Evolutionary conservation across 2,329 filamentous ascomycete species (phyloP).

Genomic region (Exophiala viscosa): DNA sequence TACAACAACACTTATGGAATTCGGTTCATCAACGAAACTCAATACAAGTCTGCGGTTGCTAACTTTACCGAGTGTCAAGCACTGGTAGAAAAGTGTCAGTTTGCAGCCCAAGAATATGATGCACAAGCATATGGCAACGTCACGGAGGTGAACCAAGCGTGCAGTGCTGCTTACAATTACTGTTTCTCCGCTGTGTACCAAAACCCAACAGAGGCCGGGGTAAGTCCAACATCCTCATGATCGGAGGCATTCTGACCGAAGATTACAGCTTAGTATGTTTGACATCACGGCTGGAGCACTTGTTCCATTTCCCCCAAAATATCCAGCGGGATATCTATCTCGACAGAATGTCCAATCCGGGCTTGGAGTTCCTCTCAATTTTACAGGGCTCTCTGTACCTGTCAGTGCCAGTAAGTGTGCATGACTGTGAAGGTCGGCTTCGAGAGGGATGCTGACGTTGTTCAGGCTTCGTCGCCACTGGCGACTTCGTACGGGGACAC

Average conservation of each 20-base stretch:
- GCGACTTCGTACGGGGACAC: constrained; percentile 33
- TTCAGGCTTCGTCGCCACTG: constrained; percentile 43
- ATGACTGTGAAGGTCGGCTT: background rate
- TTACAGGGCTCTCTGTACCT: constrained; percentile 44
- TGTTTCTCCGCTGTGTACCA: constrained; percentile 37
- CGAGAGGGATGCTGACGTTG: constrained; percentile 34
- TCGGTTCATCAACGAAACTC: constrained; percentile 41
- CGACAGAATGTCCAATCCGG: constrained; percentile 55
- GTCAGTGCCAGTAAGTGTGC: constrained; percentile 42
- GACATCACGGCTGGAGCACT: constrained; percentile 46
- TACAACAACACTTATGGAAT: constrained; percentile 53
- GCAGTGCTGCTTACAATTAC: constrained; percentile 39
- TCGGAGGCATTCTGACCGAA: no score
- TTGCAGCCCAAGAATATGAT: constrained; percentile 40
- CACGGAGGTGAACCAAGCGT: constrained; percentile 34
- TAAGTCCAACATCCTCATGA: constrained; percentile 25
- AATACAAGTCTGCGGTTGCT: constrained; percentile 38
- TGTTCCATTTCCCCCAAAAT: constrained; percentile 46
- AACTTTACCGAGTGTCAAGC: constrained; percentile 45
- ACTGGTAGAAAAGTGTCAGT: constrained; percentile 45
- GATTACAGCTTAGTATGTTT: constrained; percentile 42
- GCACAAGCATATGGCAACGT: constrained; percentile 38
- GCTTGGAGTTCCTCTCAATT: constrained; percentile 60
- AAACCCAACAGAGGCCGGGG: constrained; percentile 35
- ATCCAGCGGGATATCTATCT: constrained; percentile 52